These are phyloP conservation scores for Mucor indicus DNA, from an alignment of 371 early-diverging fungal species.

Conservation along the genomic window DNA sequence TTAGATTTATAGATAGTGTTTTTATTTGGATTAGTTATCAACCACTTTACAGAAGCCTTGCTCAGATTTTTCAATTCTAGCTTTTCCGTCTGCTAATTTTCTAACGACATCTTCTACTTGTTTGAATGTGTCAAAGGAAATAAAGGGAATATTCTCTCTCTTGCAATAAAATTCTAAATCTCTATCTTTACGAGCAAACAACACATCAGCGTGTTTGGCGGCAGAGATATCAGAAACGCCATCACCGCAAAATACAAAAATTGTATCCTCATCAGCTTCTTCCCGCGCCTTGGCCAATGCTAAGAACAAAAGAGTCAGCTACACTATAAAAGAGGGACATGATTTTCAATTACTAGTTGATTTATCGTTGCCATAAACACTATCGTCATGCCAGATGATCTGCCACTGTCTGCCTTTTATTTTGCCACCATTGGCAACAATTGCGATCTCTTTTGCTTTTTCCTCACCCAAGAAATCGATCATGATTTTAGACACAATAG, in stretches of 20 bases:
- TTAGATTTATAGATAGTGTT: too few species aligned
- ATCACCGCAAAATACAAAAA: constrained; percentile 67
- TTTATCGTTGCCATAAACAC: constrained; percentile 62
- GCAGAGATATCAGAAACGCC: constrained; percentile 70
- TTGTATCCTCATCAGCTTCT: constrained; percentile 27
- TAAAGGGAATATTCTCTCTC: constrained; percentile 48
- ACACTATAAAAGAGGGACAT: background rate
- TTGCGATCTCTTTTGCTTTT: constrained; percentile 40
- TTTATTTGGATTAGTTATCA: constrained; percentile 23
- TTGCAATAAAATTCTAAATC: constrained; percentile 63
- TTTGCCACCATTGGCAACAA: constrained; percentile 46
- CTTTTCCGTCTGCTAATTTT: constrained; percentile 27
- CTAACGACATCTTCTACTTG: constrained; percentile 36
- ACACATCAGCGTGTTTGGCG: constrained; percentile 62
- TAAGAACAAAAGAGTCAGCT: constrained; percentile 1
- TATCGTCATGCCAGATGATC: constrained; percentile 57
- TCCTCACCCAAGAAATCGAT: constrained; percentile 40
- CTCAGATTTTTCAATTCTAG: constrained; percentile 25
- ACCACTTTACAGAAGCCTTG: constrained; percentile 38
- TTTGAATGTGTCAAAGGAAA: constrained; percentile 53
- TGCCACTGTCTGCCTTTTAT: constrained; percentile 50
- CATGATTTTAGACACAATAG: constrained; percentile 47
- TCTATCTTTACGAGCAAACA: constrained; percentile 62
- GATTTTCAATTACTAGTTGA: constrained; percentile 31
- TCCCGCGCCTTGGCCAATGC: constrained; percentile 38